phyloP scores from a whole-genome alignment of 1,284 basidiomycete genomes.

The Sanguinoderma infundibulare region DNA sequence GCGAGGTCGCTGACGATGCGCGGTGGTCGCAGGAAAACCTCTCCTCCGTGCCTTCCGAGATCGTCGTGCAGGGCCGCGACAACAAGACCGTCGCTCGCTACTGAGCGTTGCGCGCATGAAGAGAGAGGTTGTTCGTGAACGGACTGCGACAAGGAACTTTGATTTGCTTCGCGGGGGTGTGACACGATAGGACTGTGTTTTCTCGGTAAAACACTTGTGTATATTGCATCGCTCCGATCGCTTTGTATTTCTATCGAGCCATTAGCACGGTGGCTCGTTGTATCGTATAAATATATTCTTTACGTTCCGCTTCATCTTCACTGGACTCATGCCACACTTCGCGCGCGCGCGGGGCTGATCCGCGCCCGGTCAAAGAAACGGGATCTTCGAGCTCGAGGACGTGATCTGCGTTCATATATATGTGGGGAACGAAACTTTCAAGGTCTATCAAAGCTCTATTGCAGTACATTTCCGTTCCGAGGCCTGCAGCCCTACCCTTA shows the following conservation, averaged over 20 bases:
- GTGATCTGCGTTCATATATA: too few species aligned
- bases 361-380: too few species aligned
- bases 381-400: too few species aligned
- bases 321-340: too few species aligned
- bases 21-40: slow-evolving; percentile 14
- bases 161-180: not conserved
- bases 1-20: not conserved
- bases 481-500: too few species aligned
- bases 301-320: not conserved
- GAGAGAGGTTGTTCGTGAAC: too few species aligned
- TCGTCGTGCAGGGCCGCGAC: slow-evolving; percentile 9
- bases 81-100: slow-evolving; percentile 17
- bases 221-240: not conserved
- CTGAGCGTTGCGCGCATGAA: not conserved
- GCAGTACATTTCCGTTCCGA: too few species aligned
- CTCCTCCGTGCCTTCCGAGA: slow-evolving; percentile 18
- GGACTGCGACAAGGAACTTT: not conserved
- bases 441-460: not conserved
- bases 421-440: too few species aligned
- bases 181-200: not conserved
- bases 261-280: slow-evolving; percentile 1
- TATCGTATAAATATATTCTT: not conserved
- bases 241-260: not conserved
- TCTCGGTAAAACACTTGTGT: not conserved
- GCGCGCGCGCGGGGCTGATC: too few species aligned